Conservation (phyloP, 345 rosid genomes). For the Euphorbia lathyris region DNA sequence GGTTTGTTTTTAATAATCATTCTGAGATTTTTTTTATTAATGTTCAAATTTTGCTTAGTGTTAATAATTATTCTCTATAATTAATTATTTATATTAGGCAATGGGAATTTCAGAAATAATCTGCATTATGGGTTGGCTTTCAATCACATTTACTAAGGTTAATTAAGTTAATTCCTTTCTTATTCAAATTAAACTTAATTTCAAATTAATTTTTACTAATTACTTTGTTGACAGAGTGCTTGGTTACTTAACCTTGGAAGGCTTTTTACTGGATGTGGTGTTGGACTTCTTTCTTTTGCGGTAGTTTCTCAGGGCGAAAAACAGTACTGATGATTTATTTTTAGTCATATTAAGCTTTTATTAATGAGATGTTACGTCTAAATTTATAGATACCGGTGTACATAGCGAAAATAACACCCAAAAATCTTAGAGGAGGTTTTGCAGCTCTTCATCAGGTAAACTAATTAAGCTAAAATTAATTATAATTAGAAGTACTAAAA, state of each 20-base stretch:
- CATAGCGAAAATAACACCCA: constrained; percentile 35
- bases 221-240: constrained; percentile 26
- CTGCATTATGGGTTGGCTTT: constrained; percentile 48
- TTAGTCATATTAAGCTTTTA: no score
- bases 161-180: not conserved
- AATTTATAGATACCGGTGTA: constrained; percentile 31
- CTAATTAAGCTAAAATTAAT: no score
- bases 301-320: constrained; percentile 24
- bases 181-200: not conserved
- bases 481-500: not conserved
- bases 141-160: constrained; percentile 47
- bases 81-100: constrained; percentile 2
- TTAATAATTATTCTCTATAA: no score
- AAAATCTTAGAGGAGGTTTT: constrained; percentile 28
- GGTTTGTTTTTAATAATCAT: constrained; percentile 15
- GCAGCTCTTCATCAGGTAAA: constrained; percentile 23
- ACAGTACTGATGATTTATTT: no score
- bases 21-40: no score
- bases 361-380: no score
- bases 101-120: constrained; percentile 41
- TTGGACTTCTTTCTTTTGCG: constrained; percentile 41
- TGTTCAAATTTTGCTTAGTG: no score
- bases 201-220: not conserved
- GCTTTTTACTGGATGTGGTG: constrained; percentile 37
- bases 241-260: constrained; percentile 42